phyloP scores from a whole-genome alignment of 208 protist species.

The Crithidia brevicula region DNA sequence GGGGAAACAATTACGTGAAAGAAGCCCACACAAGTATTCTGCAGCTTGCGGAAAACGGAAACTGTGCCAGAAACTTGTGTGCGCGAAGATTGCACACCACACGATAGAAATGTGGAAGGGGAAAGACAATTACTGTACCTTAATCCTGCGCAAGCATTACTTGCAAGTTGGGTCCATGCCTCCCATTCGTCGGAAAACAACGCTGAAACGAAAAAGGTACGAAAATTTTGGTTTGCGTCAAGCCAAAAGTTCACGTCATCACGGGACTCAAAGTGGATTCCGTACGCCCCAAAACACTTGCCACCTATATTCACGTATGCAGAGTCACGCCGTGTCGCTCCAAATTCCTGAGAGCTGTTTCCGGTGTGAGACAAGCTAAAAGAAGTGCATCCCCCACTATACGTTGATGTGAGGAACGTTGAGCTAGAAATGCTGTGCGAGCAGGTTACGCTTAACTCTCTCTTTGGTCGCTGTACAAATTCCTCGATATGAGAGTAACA shows the following conservation, averaged over 20 bases:
- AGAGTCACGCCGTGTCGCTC: neutral
- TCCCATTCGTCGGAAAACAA: constrained; percentile 28
- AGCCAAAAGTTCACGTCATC: constrained; percentile 26
- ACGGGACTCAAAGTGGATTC: constrained; percentile 23
- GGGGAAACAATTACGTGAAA: constrained; percentile 13
- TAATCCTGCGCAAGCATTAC: constrained; percentile 19
- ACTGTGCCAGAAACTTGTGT: constrained; percentile 11
- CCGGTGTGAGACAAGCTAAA: constrained; percentile 1
- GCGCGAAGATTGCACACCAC: constrained; percentile 21
- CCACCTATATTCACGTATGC: neutral
- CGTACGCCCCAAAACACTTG: neutral
- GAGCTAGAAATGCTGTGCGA: neutral
- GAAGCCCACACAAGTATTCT: neutral
- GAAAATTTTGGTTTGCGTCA: neutral
- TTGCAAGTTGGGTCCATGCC: constrained; percentile 24
- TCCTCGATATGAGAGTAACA: constrained; percentile 11
- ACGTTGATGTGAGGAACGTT: neutral
- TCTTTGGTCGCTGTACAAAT: constrained; percentile 1
- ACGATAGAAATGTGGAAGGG: constrained; percentile 5
- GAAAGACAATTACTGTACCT: constrained; percentile 3
- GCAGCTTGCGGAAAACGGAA: constrained; percentile 9
- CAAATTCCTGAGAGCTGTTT: neutral
- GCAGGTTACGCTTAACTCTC: constrained; percentile 8
- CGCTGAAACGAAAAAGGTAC: constrained; percentile 22
- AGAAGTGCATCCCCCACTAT: constrained; percentile 1